phyloP scores from a whole-genome alignment of 2,329 filamentous ascomycete genomes.

The Eutypella sp. region DNA sequence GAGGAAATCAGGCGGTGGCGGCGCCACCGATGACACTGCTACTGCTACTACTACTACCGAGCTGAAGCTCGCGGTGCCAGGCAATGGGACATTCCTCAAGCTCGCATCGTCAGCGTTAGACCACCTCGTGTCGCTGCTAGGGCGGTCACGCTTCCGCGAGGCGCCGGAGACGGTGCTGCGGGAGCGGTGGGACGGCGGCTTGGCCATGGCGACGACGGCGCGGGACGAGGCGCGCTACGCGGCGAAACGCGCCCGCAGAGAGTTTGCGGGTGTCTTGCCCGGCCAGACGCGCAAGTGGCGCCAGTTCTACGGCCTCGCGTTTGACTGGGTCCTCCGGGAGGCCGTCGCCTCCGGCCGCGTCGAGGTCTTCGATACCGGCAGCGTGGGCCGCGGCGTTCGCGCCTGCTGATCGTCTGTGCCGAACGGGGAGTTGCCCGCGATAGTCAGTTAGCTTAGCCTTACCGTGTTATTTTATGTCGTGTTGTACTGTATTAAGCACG shows the following conservation, averaged over 20 bases:
- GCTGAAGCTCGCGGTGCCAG: constrained; percentile 59
- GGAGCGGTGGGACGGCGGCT: constrained; percentile 68
- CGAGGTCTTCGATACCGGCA: constrained; percentile 70
- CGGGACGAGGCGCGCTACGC: constrained; percentile 39
- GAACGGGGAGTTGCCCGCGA: too few species aligned
- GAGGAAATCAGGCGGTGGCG: constrained; percentile 40
- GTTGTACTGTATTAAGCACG: too few species aligned
- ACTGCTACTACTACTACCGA: constrained; percentile 22
- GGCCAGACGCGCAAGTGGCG: constrained; percentile 66
- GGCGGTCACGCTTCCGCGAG: constrained; percentile 57
- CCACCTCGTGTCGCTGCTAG: constrained; percentile 56
- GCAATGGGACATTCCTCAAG: constrained; percentile 63
- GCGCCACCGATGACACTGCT: constrained; percentile 15
- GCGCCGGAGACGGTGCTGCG: constrained; percentile 55
- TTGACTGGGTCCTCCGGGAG: constrained; percentile 68
- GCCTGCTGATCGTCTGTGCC: constrained; percentile 25
- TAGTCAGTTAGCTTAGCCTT: too few species aligned
- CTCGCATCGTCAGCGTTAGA: constrained; percentile 56
- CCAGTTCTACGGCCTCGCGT: constrained; percentile 62
- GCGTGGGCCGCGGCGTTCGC: constrained; percentile 64
- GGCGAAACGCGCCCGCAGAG: constrained; percentile 46
- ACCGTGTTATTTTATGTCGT: too few species aligned
- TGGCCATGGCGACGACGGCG: too few species aligned
- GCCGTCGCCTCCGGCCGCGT: constrained; percentile 65
- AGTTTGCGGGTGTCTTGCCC: constrained; percentile 52